These are phyloP conservation scores for Microbotryum scabiosae DNA, from an alignment of 1,284 basidiomycete species.

Conservation along the genomic window DNA sequence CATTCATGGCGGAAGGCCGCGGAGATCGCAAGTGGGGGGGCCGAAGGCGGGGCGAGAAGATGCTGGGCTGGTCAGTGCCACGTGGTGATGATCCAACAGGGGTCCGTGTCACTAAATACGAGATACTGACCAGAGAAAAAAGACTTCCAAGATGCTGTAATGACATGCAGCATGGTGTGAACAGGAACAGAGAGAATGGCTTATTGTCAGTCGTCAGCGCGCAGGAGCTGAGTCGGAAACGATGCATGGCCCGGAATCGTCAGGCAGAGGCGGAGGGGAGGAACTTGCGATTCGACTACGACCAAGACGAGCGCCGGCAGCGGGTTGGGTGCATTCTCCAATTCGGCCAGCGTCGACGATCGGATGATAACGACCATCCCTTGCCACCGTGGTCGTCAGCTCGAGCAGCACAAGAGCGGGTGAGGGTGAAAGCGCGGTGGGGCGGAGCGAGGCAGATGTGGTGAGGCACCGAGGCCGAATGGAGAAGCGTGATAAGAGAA, in stretches of 20 bases:
- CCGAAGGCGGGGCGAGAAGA: not conserved
- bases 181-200: not conserved
- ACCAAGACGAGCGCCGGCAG: slow-evolving; percentile 17
- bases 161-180: not conserved
- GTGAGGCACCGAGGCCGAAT: no score
- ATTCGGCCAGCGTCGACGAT: not conserved
- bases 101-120: not conserved
- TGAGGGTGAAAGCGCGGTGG: not conserved
- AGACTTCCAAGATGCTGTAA: slow-evolving; percentile 28
- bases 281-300: slow-evolving; percentile 21
- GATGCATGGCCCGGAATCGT: no score
- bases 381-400: not conserved
- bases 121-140: slow-evolving; percentile 22
- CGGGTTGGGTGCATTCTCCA: slow-evolving; percentile 1
- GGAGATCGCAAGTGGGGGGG: no score
- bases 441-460: not conserved
- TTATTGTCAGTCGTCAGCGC: no score
- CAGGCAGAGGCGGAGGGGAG: no score
- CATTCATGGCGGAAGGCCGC: no score
- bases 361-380: not conserved
- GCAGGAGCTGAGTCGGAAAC: no score
- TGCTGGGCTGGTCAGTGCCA: not conserved
- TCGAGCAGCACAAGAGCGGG: not conserved
- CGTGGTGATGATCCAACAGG: not conserved
- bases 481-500: no score